These are phyloP conservation scores for Rhodotorula kratochvilovae DNA, from an alignment of 768 basidiomycete genomes.

Conservation along the genomic window DNA sequence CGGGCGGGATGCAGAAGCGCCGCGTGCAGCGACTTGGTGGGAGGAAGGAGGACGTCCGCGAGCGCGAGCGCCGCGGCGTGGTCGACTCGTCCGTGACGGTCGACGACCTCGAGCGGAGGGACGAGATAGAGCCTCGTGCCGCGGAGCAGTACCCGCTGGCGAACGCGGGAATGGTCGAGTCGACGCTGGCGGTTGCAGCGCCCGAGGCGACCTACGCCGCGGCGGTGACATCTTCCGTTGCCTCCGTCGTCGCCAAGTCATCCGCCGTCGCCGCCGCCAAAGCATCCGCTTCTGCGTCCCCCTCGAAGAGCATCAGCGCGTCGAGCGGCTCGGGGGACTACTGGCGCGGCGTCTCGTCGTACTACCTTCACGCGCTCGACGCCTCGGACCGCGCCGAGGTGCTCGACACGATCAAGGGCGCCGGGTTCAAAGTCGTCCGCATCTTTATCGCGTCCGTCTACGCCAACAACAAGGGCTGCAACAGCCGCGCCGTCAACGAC, in stretches of 20 bases:
- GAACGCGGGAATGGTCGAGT: neutral
- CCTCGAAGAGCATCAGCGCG: neutral
- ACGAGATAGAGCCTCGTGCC: neutral
- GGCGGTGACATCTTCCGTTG: neutral
- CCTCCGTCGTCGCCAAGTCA: too few relatives aligned
- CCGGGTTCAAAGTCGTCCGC: conserved; percentile 41
- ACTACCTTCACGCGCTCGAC: conserved; percentile 41
- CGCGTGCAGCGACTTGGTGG: neutral
- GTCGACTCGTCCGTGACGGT: neutral
- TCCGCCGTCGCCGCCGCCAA: neutral
- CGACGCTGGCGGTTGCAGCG: neutral
- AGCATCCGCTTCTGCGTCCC: neutral
- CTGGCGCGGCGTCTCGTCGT: conserved; percentile 42
- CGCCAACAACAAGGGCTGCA: conserved; percentile 41
- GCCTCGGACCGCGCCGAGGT: conserved; percentile 35
- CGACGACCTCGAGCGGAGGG: neutral
- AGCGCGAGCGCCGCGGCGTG: neutral
- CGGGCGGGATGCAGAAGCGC: conserved; percentile 1
- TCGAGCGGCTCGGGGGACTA: neutral
- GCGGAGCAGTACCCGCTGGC: neutral
- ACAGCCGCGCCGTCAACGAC: conserved; percentile 30
- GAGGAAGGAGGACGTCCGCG: neutral
- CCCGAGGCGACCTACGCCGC: neutral
- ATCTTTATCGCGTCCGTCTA: conserved; percentile 40
- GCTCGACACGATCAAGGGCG: conserved; percentile 42